Percentiles rank a stretch among this genome's conserved stretches.
Evolutionary conservation across 1,284 basidiomycete genomes (phyloP).

Genomic region (Sanguinoderma infundibulare): DNA sequence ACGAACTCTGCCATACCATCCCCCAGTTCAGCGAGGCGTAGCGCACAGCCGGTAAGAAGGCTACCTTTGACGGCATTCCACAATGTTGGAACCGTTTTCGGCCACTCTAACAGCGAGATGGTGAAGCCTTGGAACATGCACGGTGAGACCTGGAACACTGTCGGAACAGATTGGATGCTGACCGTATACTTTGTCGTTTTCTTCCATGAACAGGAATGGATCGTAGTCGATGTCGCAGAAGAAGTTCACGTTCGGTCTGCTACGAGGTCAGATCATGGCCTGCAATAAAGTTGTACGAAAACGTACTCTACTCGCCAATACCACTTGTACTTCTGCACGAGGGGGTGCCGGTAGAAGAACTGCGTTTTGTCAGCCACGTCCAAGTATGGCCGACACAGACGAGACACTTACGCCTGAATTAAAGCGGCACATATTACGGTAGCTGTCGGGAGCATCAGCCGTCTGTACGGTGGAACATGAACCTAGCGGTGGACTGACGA

Average conservation of each 20-base stretch:
- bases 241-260: conserved; percentile 71
- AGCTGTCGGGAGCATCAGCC: conserved; percentile 24
- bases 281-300: conserved; percentile 39
- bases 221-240: conserved; percentile 77
- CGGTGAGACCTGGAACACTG: background rate
- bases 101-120: conserved; percentile 78
- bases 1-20: conserved; percentile 54
- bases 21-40: background rate
- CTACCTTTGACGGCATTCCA: conserved; percentile 68
- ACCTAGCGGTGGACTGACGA: conserved; percentile 15
- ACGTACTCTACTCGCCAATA: conserved; percentile 40
- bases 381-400: conserved; percentile 4
- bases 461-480: background rate
- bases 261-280: conserved; percentile 51
- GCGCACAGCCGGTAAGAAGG: background rate
- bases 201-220: conserved; percentile 79
- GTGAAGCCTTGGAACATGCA: conserved; percentile 57
- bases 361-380: conserved; percentile 28
- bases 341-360: conserved; percentile 68
- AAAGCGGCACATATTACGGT: conserved; percentile 64
- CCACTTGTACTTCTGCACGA: conserved; percentile 33
- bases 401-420: conserved; percentile 56
- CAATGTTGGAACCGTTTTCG: conserved; percentile 74
- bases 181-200: conserved; percentile 74
- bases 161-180: background rate